These are phyloP conservation scores for Suhomyces coccinellae DNA, from an alignment of 1,139 yeast species.

Conservation along the genomic window DNA sequence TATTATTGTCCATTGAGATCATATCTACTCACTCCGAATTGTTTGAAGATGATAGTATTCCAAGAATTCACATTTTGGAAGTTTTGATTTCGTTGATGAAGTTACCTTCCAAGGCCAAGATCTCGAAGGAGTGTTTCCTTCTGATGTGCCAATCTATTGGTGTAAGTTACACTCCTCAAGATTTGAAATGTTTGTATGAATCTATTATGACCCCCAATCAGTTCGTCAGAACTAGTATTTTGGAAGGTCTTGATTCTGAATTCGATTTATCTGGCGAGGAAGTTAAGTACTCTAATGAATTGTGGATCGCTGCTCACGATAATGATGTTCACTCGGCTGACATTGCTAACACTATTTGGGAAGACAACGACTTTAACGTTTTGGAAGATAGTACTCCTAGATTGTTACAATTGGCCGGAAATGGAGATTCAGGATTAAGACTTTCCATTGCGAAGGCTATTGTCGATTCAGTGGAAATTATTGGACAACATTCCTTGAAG, in stretches of 20 bases:
- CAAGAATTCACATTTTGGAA: slow-evolving; percentile 63
- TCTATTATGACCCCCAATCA: slow-evolving; percentile 61
- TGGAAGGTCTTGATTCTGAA: slow-evolving; percentile 86
- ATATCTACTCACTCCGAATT: slow-evolving; percentile 74
- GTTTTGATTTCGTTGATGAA: slow-evolving; percentile 67
- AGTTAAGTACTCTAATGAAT: slow-evolving; percentile 58
- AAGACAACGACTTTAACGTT: slow-evolving; percentile 61
- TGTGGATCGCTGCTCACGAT: slow-evolving; percentile 81
- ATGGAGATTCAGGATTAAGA: slow-evolving; percentile 62
- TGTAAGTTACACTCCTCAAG: slow-evolving; percentile 53
- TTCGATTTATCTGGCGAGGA: slow-evolving; percentile 64
- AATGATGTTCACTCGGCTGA: slow-evolving; percentile 63
- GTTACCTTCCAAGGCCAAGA: slow-evolving; percentile 74
- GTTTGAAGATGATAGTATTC: slow-evolving; percentile 65
- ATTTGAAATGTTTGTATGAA: slow-evolving; percentile 59
- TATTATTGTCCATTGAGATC: slow-evolving; percentile 75
- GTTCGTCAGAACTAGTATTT: slow-evolving; percentile 73
- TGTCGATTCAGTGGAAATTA: slow-evolving; percentile 44
- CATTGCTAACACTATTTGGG: slow-evolving; percentile 81
- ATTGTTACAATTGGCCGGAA: slow-evolving; percentile 53
- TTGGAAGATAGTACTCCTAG: slow-evolving; percentile 43
- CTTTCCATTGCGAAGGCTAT: slow-evolving; percentile 65
- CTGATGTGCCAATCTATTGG: slow-evolving; percentile 76
- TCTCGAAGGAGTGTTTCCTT: slow-evolving; percentile 79
- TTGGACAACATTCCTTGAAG: slow-evolving; percentile 27